Evolutionary conservation across 2,329 filamentous ascomycete genomes (phyloP).

Genomic region (Apiospora phragmitis): DNA sequence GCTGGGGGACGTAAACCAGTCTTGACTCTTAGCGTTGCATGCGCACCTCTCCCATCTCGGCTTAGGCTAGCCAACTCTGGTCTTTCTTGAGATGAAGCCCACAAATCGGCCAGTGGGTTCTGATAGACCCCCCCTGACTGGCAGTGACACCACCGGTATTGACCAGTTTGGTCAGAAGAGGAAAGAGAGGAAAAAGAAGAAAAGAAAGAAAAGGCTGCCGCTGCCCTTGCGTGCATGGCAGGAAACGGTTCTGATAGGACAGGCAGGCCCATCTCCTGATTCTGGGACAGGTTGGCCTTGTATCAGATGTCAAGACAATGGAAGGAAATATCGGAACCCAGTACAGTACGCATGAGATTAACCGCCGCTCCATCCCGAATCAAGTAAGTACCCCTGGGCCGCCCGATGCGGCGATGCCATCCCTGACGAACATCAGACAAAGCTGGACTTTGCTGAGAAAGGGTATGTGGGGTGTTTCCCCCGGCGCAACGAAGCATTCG

Average conservation of each 20-base stretch:
- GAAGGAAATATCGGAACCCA: not conserved
- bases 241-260: not conserved
- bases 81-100: not conserved
- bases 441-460: not conserved
- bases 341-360: constrained; percentile 6
- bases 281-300: not conserved
- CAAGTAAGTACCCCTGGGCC: not conserved
- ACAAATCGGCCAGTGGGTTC: not conserved
- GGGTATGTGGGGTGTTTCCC: not conserved
- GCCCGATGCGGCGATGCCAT: not conserved
- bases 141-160: not conserved
- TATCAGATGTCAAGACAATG: not conserved
- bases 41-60: not conserved
- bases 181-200: not conserved
- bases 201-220: not conserved
- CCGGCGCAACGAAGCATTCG: not conserved
- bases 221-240: not conserved
- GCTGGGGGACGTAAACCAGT: not conserved
- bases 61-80: not conserved
- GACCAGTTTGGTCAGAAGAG: not conserved
- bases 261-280: not conserved
- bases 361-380: not conserved
- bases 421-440: constrained; percentile 3
- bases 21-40: not conserved
- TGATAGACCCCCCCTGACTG: not conserved